Evolutionary conservation across 257 asterid species (phyloP).

Genomic region (Jasminum sambac): DNA sequence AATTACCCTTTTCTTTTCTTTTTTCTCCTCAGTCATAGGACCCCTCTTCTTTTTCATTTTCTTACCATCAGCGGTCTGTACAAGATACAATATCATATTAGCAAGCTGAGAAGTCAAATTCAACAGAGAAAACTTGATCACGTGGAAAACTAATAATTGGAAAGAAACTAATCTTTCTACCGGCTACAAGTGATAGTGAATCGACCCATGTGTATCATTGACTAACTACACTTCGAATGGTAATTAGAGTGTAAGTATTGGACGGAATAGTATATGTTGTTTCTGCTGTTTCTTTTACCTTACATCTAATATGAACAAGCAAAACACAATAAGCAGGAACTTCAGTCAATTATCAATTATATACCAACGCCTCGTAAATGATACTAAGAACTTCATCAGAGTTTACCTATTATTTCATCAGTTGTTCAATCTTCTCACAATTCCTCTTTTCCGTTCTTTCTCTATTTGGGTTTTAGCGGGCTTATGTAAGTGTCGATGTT

Average conservation of each 20-base stretch:
- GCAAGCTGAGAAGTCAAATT: slow-evolving; percentile 19
- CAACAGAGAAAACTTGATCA: neutral
- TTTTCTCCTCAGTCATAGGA: slow-evolving; percentile 59
- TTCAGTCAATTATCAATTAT: neutral
- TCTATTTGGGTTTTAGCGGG: neutral
- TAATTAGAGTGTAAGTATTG: neutral
- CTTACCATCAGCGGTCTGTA: slow-evolving; percentile 48
- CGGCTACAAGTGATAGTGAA: slow-evolving; percentile 1
- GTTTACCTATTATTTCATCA: neutral
- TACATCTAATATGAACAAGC: neutral
- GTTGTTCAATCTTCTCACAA: neutral
- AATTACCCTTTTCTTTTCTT: slow-evolving; percentile 68
- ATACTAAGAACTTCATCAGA: neutral
- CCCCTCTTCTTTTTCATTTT: slow-evolving; percentile 61
- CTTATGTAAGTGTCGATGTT: neutral
- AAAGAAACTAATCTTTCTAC: slow-evolving; percentile 10
- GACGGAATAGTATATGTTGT: neutral
- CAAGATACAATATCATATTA: slow-evolving; percentile 29
- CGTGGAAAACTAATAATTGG: slow-evolving; percentile 4
- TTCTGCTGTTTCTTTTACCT: neutral
- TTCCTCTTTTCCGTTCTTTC: neutral
- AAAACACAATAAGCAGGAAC: neutral
- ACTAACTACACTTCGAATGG: neutral
- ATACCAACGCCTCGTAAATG: neutral
- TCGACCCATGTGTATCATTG: neutral